phyloP scores from a whole-genome alignment of 768 basidiomycete species.

The Lyophyllum decastes region DNA sequence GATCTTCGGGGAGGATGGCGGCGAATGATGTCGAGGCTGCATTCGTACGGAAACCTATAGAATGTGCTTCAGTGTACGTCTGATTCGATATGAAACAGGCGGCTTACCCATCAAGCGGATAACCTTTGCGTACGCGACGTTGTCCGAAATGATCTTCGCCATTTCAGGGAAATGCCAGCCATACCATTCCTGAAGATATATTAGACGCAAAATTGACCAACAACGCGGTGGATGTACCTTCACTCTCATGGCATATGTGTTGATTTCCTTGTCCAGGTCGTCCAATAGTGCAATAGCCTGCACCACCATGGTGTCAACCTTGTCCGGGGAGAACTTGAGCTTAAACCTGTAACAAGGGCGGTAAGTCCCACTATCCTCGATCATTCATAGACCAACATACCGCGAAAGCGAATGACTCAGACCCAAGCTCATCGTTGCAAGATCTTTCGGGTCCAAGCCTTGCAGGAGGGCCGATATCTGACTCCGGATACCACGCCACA shows the following conservation, averaged over 20 bases:
- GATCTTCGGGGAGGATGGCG: constrained; percentile 92
- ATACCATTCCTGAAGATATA: constrained; percentile 89
- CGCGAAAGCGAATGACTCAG: constrained; percentile 95
- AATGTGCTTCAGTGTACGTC: background rate
- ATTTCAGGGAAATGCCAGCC: constrained; percentile 99
- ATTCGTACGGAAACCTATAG: constrained; percentile 90
- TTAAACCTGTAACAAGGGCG: constrained; percentile 71
- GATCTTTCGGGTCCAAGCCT: constrained; percentile 89
- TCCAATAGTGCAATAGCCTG: constrained; percentile 98
- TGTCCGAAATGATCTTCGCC: constrained; percentile 97
- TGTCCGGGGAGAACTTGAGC: constrained; percentile 99
- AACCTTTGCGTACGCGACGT: constrained; percentile 94
- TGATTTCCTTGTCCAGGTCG: constrained; percentile 99
- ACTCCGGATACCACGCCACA: constrained; percentile 93
- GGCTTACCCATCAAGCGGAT: constrained; percentile 84
- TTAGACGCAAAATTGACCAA: background rate
- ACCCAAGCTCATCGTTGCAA: constrained; percentile 97
- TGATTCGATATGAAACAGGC: background rate
- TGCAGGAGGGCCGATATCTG: constrained; percentile 88
- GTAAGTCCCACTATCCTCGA: background rate
- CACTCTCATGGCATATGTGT: constrained; percentile 98
- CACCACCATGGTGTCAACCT: constrained; percentile 99
- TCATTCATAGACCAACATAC: constrained; percentile 38
- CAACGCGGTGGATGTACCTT: constrained; percentile 62
- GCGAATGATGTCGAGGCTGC: constrained; percentile 85